Evolutionary conservation across 2,329 filamentous ascomycete species (phyloP).

Genomic region (Sporothrix pseudoabietina): DNA sequence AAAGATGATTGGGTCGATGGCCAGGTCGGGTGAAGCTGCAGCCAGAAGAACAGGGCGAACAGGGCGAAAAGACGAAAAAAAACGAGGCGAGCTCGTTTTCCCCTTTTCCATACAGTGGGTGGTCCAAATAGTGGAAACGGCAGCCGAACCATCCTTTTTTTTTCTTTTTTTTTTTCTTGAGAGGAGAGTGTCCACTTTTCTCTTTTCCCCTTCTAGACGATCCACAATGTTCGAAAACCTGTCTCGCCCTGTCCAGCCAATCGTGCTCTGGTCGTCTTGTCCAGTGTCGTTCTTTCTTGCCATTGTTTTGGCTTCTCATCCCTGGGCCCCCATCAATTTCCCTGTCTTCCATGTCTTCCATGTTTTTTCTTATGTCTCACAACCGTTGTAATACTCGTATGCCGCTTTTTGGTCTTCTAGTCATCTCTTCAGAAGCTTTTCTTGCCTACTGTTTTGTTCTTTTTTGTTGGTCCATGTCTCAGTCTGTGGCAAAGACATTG

Average conservation of each 20-base stretch:
- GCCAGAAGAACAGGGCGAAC: background rate
- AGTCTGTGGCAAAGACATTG: slow-evolving; percentile 1
- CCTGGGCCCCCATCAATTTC: background rate
- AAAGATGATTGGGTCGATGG: background rate
- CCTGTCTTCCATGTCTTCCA: too few species aligned
- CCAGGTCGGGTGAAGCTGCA: background rate
- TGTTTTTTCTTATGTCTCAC: background rate
- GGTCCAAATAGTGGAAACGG: slow-evolving; percentile 8
- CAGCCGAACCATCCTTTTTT: background rate
- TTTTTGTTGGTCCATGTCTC: slow-evolving; percentile 15
- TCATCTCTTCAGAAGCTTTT: background rate
- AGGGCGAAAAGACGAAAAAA: background rate
- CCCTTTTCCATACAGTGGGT: slow-evolving; percentile 13
- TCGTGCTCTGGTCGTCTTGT: background rate
- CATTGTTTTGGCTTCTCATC: slow-evolving; percentile 5
- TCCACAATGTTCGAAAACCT: slow-evolving; percentile 23
- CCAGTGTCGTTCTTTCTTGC: background rate
- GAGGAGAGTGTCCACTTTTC: too few species aligned
- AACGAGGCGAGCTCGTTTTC: slow-evolving; percentile 10
- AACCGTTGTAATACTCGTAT: background rate
- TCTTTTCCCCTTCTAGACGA: background rate
- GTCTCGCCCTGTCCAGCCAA: slow-evolving; percentile 21
- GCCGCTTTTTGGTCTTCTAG: background rate
- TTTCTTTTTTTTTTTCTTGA: background rate
- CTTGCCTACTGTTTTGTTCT: background rate